Percentiles rank a stretch among this genome's conserved stretches.
phyloP scores from a whole-genome alignment of 768 basidiomycete species.

The Mrakia blollopis region DNA sequence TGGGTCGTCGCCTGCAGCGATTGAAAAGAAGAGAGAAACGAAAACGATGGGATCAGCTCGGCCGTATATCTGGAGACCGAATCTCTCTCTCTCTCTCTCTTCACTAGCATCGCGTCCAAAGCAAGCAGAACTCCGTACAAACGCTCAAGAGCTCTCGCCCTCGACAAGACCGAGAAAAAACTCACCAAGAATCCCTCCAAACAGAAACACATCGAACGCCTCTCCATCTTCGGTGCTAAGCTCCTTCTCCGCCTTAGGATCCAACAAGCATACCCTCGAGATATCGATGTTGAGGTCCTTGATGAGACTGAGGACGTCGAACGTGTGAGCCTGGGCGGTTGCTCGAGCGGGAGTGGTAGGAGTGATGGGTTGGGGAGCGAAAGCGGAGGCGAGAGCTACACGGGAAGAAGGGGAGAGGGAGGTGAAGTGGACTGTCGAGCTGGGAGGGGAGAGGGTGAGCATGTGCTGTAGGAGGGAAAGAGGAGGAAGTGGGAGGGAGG shows the following conservation, averaged over 20 bases:
- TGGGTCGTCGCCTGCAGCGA: slow-evolving; percentile 74
- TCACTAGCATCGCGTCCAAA: too few species aligned
- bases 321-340: slow-evolving; percentile 49
- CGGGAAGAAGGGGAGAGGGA: slow-evolving; percentile 72
- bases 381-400: slow-evolving; percentile 50
- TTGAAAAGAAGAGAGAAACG: not conserved
- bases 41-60: slow-evolving; percentile 41
- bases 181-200: slow-evolving; percentile 67
- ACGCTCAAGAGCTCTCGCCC: too few species aligned
- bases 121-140: too few species aligned
- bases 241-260: slow-evolving; percentile 70
- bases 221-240: slow-evolving; percentile 64
- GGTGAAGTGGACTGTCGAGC: slow-evolving; percentile 71
- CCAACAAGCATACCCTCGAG: slow-evolving; percentile 79
- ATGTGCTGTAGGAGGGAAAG: slow-evolving; percentile 59
- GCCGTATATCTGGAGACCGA: too few species aligned
- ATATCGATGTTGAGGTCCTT: slow-evolving; percentile 46
- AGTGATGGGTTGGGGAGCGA: slow-evolving; percentile 36
- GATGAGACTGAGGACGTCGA: slow-evolving; percentile 61
- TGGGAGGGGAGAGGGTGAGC: slow-evolving; percentile 65
- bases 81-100: too few species aligned
- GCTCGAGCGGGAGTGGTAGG: slow-evolving; percentile 30
- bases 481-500: not conserved
- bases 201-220: slow-evolving; percentile 79
- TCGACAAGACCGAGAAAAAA: too few species aligned